Evolutionary conservation across 1,284 basidiomycete species (phyloP).

Genomic region (Puccinia triticina): DNA sequence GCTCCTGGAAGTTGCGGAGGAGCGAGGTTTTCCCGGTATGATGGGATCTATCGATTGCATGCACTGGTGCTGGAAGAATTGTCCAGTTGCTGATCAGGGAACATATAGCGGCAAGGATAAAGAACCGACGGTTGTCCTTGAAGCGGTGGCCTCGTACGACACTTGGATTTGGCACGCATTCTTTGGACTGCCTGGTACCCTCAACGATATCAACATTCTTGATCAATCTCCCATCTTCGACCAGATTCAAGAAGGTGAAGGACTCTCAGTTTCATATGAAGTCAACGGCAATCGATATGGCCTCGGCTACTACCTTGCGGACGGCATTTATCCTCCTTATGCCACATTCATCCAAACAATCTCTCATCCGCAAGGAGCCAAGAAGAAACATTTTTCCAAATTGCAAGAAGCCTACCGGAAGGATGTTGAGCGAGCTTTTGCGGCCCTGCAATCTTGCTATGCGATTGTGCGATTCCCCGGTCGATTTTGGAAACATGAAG

Average conservation of each 20-base stretch:
- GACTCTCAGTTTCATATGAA: neutral
- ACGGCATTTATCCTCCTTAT: neutral
- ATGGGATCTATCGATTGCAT: neutral
- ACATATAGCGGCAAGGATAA: neutral
- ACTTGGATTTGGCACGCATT: constrained; percentile 11
- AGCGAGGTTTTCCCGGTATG: constrained; percentile 1
- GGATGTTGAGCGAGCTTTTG: neutral
- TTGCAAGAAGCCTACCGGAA: neutral
- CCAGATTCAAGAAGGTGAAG: neutral
- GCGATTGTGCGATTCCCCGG: neutral
- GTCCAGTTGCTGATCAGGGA: neutral
- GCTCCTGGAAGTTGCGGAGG: neutral
- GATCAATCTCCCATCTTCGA: neutral
- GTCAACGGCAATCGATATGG: neutral
- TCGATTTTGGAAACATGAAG: neutral
- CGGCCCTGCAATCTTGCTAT: neutral
- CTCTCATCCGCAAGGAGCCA: neutral
- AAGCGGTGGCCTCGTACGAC: neutral
- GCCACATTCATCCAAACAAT: neutral
- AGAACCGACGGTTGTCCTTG: neutral
- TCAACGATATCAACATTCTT: constrained; percentile 18
- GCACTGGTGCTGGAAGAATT: neutral
- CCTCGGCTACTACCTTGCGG: neutral
- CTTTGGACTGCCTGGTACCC: constrained; percentile 15
- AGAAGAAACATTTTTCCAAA: neutral